Conservation (phyloP, 129 eudicot genomes). For the Mikania micrantha region DNA sequence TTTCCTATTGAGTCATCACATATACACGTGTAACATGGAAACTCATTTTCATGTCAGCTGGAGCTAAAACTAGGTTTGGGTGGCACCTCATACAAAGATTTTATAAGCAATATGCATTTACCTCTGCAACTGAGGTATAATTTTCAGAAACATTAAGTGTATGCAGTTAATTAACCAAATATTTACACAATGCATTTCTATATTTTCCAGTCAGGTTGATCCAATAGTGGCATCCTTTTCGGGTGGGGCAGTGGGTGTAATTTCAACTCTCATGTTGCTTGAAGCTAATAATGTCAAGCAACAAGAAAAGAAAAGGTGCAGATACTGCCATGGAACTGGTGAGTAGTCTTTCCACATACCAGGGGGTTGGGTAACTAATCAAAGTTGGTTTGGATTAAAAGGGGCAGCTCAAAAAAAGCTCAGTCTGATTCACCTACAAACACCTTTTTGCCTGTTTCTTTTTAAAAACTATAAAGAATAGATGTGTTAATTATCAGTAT, state of each 20-base stretch:
- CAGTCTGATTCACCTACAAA: background rate
- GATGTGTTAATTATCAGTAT: background rate
- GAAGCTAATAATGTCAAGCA: conserved; percentile 85
- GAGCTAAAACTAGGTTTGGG: conserved; percentile 92
- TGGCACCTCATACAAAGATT: conserved; percentile 89
- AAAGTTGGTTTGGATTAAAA: background rate
- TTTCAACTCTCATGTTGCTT: conserved; percentile 85
- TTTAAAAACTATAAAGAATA: background rate
- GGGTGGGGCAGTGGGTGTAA: conserved; percentile 97
- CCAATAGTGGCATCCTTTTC: conserved; percentile 97
- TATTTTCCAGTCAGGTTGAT: conserved; percentile 77
- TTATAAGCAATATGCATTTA: conserved; percentile 75
- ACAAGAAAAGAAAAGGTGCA: conserved; percentile 97
- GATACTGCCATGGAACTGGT: conserved; percentile 97
- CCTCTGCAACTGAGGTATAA: conserved; percentile 83
- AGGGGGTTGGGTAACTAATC: background rate
- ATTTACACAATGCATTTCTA: background rate
- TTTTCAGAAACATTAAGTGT: background rate
- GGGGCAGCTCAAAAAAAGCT: background rate
- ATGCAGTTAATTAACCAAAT: background rate
- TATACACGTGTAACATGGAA: conserved; percentile 6
- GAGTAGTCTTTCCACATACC: conserved; percentile 5
- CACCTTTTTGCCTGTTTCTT: background rate
- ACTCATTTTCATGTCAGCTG: conserved; percentile 46
- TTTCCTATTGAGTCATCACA: background rate